Percentiles rank a stretch among this genome's conserved stretches.
Conservation (phyloP, 768 basidiomycete species). For the Boletus vinaceobasis region DNA sequence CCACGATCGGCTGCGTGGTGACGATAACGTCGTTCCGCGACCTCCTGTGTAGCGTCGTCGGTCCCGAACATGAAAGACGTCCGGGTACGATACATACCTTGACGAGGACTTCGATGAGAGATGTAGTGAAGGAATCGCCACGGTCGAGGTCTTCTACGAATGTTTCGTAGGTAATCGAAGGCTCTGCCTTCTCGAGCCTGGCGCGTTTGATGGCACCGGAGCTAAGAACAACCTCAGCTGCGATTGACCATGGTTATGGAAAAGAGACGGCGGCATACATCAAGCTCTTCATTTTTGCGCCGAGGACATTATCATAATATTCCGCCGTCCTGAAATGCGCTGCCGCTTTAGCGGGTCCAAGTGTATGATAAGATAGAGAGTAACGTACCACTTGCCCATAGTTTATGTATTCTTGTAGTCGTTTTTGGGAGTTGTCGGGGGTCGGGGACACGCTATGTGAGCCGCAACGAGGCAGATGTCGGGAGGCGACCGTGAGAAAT, state of each 20-base stretch:
- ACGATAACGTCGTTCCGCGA: conserved; percentile 68
- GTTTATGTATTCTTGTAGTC: conserved; percentile 10
- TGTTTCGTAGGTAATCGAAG: conserved; percentile 65
- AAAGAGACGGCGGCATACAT: conserved; percentile 50
- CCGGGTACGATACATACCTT: conserved; percentile 47
- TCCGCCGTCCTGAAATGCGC: conserved; percentile 55
- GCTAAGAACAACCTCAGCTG: conserved; percentile 34
- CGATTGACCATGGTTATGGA: background rate
- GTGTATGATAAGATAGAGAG: background rate
- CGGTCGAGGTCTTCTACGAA: conserved; percentile 76
- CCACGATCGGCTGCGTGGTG: conserved; percentile 48
- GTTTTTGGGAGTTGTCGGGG: conserved; percentile 6
- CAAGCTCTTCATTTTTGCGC: conserved; percentile 70
- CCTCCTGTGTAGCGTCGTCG: conserved; percentile 47
- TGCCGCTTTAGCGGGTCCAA: background rate
- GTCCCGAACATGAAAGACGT: background rate
- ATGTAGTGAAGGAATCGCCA: conserved; percentile 78
- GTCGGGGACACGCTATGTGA: background rate
- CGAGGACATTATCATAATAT: conserved; percentile 70
- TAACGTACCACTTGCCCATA: conserved; percentile 74
- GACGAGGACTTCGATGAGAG: conserved; percentile 72
- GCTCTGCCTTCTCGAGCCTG: conserved; percentile 60
- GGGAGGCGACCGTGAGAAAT: conserved; percentile 22
- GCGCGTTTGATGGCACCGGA: conserved; percentile 70
- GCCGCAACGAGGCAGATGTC: conserved; percentile 27